Conservation (phyloP, 2,329 filamentous ascomycete genomes). For the Bretziella fagacearum region DNA sequence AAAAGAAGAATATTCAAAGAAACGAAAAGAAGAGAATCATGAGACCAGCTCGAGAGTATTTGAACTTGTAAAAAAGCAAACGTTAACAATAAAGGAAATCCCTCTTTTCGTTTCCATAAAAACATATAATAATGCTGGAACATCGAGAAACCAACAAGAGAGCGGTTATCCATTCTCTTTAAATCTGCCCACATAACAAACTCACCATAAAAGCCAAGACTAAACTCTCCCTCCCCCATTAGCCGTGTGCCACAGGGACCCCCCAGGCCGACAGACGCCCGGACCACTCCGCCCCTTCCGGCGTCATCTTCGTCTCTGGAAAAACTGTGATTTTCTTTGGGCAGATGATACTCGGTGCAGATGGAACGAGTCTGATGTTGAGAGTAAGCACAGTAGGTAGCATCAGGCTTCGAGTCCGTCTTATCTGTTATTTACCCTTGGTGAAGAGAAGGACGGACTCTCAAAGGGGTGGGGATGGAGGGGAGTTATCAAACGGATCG, state of each 20-base stretch:
- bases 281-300: background rate
- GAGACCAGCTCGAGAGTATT: conserved; percentile 1
- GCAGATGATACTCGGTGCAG: no score
- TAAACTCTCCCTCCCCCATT: background rate
- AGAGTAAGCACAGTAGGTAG: no score
- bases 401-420: no score
- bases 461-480: no score
- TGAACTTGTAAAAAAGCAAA: background rate
- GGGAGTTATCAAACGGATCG: background rate
- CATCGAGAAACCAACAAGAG: background rate
- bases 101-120: no score
- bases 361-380: conserved; percentile 1
- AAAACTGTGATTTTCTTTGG: no score
- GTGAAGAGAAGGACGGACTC: no score
- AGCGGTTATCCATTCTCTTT: no score
- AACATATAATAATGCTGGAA: background rate
- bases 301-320: background rate
- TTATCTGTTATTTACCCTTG: no score
- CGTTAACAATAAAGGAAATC: background rate
- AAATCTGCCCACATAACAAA: no score
- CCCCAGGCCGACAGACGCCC: background rate
- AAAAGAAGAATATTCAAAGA: background rate
- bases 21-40: background rate
- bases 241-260: no score
- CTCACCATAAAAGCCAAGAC: background rate